Evolutionary conservation across 1,284 basidiomycete genomes (phyloP), one percentile per base, ranked within the genome.

Genomic region (Malassezia cuniculi): DNA sequence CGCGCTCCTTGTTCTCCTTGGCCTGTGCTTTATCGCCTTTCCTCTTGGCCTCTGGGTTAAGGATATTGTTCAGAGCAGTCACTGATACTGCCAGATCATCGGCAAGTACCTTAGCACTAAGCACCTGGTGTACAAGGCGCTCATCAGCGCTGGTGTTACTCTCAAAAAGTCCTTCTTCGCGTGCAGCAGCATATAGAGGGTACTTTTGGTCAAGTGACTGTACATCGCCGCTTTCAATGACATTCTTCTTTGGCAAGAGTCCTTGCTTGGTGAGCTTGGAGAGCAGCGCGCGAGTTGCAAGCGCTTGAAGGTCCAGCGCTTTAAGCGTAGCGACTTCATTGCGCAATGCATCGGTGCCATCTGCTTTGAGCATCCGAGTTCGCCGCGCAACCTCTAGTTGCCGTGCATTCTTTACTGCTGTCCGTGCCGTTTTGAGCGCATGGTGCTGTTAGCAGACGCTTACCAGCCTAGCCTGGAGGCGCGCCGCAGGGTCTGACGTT

Each of bases 101-200:
- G 2, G 42, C 42, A 3, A 45, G 27, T 4, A 39, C 27, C 22
- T 45, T 45, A 27, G 36, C 28, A 27, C 42, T 45, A 10, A 39
- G 42, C 19, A 45, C 27, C 25, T 45, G 42, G 30, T 45, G 36
- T 3, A 27, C 5, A 2, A 39, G 22, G 7, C 32, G 42, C 15
- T 39, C 36, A 12, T 20, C 31, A 5, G n/a, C n/a, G n/a, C n/a
- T n/a, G n/a, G n/a, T n/a, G n/a, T n/a, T n/a, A n/a, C n/a, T n/a
- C n/a, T n/a, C n/a, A n/a, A n/a, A n/a, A n/a, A n/a, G n/a, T n/a
- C n/a, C n/a, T n/a, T n/a, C n/a, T n/a, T n/a, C n/a, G n/a, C n/a
- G n/a, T n/a, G n/a, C n/a, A n/a, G n/a, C n/a, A n/a, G n/a, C n/a
- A n/a, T n/a, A n/a, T n/a, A n/a, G n/a, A n/a, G n/a, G n/a, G n/a